Conservation (phyloP, 768 basidiomycete species). For the Russula sp. region DNA sequence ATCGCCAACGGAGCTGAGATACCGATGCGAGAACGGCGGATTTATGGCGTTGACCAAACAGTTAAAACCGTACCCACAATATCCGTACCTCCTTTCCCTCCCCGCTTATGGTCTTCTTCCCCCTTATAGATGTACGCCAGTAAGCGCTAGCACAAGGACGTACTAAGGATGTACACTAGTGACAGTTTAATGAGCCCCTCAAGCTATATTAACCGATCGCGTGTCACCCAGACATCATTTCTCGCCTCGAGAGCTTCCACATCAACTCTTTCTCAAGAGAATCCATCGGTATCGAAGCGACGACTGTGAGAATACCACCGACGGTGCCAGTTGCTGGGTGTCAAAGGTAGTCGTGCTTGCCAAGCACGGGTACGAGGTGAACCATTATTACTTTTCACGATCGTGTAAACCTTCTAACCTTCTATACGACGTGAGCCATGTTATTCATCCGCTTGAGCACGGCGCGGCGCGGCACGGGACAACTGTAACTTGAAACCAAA, state of each 20-base stretch:
- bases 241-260: constrained; percentile 38
- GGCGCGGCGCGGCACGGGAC: not conserved
- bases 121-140: constrained; percentile 50
- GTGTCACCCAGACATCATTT: constrained; percentile 44
- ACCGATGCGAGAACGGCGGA: constrained; percentile 54
- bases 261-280: constrained; percentile 42
- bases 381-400: not conserved
- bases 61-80: constrained; percentile 53
- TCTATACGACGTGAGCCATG: not conserved
- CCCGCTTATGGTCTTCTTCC: not conserved
- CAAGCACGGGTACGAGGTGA: not conserved
- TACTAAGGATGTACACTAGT: no score
- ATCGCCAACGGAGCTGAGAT: constrained; percentile 56
- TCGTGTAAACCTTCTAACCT: not conserved
- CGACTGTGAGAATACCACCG: constrained; percentile 37
- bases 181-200: not conserved
- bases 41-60: constrained; percentile 64
- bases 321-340: constrained; percentile 25
- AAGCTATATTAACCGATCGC: constrained; percentile 56
- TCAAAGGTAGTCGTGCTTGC: not conserved
- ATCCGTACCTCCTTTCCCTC: not conserved
- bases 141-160: constrained; percentile 29
- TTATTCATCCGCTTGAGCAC: not conserved
- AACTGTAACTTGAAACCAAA: not conserved
- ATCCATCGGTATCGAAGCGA: constrained; percentile 47